phyloP scores from a whole-genome alignment of 129 eudicot species.

The carrot (Daucus carota) region DNA sequence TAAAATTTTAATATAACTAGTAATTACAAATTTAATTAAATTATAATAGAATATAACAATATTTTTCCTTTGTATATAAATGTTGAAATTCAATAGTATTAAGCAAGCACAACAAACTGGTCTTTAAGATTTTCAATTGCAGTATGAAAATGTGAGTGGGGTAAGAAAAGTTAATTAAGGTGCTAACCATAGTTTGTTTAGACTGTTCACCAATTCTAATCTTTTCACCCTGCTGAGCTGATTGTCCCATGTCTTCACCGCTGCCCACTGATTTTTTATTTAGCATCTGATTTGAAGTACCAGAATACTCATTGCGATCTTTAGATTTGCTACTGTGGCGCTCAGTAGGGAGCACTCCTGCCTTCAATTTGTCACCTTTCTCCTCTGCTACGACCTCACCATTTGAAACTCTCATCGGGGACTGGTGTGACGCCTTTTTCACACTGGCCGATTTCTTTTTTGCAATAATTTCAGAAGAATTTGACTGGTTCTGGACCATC shows the following conservation, averaged over 20 bases:
- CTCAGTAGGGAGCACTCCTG: constrained; percentile 31
- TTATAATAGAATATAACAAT: too few species aligned
- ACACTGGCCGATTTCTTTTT: constrained; percentile 45
- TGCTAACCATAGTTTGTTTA: constrained; percentile 53
- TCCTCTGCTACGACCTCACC: constrained; percentile 37
- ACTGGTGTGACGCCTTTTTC: constrained; percentile 24
- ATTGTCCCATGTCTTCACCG: constrained; percentile 36
- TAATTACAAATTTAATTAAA: too few species aligned
- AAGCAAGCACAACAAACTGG: background rate
- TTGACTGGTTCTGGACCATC: constrained; percentile 42
- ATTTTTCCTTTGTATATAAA: too few species aligned
- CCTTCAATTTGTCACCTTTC: constrained; percentile 51
- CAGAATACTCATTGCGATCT: constrained; percentile 39
- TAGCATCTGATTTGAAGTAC: constrained; percentile 30
- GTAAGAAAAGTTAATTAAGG: background rate
- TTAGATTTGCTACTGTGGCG: constrained; percentile 43
- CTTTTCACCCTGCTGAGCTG: constrained; percentile 43
- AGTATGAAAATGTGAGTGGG: background rate
- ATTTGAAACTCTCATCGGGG: constrained; percentile 28
- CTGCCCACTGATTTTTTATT: constrained; percentile 32
- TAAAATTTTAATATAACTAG: too few species aligned
- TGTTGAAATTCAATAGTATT: background rate
- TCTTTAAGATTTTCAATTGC: background rate
- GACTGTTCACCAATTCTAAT: constrained; percentile 38
- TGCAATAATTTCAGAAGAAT: constrained; percentile 38